A percentile compares a stretch with the other conserved stretches of the same genome.
These are phyloP conservation scores for Apostasia ramifera DNA, from an alignment of 106 monocot genomes.

Conservation along the genomic window DNA sequence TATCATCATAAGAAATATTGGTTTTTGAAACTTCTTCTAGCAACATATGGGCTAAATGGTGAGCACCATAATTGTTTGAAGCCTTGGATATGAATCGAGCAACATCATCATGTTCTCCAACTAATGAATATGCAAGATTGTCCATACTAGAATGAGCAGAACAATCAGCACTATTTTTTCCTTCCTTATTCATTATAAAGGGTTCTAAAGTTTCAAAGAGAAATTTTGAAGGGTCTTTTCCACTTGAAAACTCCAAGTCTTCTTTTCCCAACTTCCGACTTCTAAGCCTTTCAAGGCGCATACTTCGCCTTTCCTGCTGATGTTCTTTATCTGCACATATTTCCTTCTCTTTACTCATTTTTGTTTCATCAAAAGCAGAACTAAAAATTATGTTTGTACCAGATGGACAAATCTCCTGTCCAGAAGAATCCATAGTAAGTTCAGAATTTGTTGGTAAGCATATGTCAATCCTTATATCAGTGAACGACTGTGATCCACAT, in stretches of 20 bases:
- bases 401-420: slow-evolving; percentile 6
- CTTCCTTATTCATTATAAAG: slow-evolving; percentile 42
- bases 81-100: slow-evolving; percentile 36
- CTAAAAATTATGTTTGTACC: slow-evolving; percentile 11
- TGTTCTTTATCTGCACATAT: slow-evolving; percentile 66
- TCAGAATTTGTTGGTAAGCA: slow-evolving; percentile 29
- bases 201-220: slow-evolving; percentile 66
- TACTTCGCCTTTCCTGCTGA: slow-evolving; percentile 82
- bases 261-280: slow-evolving; percentile 95
- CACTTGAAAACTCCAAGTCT: slow-evolving; percentile 46
- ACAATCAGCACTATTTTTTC: slow-evolving; percentile 16
- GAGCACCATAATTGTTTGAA: slow-evolving; percentile 58
- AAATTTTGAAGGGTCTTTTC: slow-evolving; percentile 54
- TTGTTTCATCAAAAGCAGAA: slow-evolving; percentile 34
- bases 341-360: slow-evolving; percentile 46
- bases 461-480: slow-evolving; percentile 32
- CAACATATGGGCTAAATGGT: slow-evolving; percentile 63
- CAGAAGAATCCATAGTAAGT: slow-evolving; percentile 15
- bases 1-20: slow-evolving; percentile 34
- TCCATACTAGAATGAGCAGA: slow-evolving; percentile 21
- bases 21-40: slow-evolving; percentile 77
- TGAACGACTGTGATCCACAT: slow-evolving; percentile 4
- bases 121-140: slow-evolving; percentile 30
- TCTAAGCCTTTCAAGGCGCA: slow-evolving; percentile 89
- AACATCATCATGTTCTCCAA: slow-evolving; percentile 50